These are phyloP conservation scores for Phialemonium atrogriseum DNA, from an alignment of 2,329 filamentous ascomycete species.

Conservation along the genomic window DNA sequence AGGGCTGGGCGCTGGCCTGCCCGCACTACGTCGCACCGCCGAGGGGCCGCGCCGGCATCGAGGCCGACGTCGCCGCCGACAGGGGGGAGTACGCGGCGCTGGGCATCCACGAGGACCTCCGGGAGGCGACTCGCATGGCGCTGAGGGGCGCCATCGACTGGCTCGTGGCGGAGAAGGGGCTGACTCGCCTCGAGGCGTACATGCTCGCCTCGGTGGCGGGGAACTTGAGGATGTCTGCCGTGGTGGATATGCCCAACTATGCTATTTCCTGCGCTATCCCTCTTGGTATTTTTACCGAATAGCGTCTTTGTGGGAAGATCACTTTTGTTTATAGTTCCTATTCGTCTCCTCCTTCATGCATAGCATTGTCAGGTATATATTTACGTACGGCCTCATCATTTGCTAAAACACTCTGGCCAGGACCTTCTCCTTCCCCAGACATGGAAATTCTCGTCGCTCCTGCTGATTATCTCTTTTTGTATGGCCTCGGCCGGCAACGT, in stretches of 20 bases:
- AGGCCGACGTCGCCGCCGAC: constrained; percentile 27
- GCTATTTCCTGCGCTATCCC: constrained; percentile 40
- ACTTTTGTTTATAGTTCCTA: too few species aligned
- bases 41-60: constrained; percentile 24
- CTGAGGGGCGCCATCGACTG: constrained; percentile 38
- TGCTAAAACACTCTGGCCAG: too few species aligned
- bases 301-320: too few species aligned
- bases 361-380: too few species aligned
- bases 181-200: constrained; percentile 39
- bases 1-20: constrained; percentile 22
- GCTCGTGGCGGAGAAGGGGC: constrained; percentile 35
- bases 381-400: too few species aligned
- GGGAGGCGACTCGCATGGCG: constrained; percentile 39
- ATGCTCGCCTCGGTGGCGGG: constrained; percentile 42
- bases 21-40: constrained; percentile 37
- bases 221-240: constrained; percentile 41
- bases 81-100: constrained; percentile 47
- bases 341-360: too few species aligned
- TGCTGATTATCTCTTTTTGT: too few species aligned
- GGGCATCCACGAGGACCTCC: constrained; percentile 36
- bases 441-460: too few species aligned
- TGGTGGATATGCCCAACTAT: constrained; percentile 46
- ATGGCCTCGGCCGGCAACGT: too few species aligned
- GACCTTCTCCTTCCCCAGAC: too few species aligned
- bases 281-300: constrained; percentile 34